Evolutionary conservation across 2,329 filamentous ascomycete genomes (phyloP), one percentile per base, ranked within the genome.

Genomic region (Neofusicoccum laricinum): DNA sequence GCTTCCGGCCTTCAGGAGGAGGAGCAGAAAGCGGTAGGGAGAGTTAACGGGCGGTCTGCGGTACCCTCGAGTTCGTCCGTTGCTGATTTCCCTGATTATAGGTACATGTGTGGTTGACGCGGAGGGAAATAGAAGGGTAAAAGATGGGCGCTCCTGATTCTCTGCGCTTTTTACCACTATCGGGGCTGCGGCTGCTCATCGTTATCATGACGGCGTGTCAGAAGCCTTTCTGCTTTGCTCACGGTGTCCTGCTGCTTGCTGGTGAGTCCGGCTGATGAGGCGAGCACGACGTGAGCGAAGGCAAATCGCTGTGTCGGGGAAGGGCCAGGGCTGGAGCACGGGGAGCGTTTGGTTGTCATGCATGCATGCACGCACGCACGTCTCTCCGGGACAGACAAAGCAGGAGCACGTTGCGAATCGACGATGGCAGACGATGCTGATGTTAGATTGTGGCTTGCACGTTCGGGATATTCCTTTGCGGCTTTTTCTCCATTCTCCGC

Each of bases 151-250:
- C 25, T 58, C 53, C 40, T 59, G 55, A 59, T 45, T 12, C 30
- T 21, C 55, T 59, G 55, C 55, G 55, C n/a, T n/a, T 59, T 59
- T 59, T 59, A 59, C 55, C 46, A 30, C 41, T 46, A 59, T 59
- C 19, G 55, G 55, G 51, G 17, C 30, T 15, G 17, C 30, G 17
- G 5, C 30, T 46, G 55, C 25, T 32, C 55, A 46, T 59, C 55
- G 41, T 46, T 46, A 46, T 59, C 55, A 59, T 21, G 14, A n/a
- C 25, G 40, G 15, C 34, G 36, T 25, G 51, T 55, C 51, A 43
- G 55, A 59, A 43, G 41, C 11, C 11, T 15, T 36, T 59, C 30
- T 19, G 43, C n/a, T 25, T 34, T 21, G 53, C 19, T 58, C 17
- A 21, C 38, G 43, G 5, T 43, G 21, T 50, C 53, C 40, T 14